Percentiles rank a stretch among this genome's conserved stretches.
Evolutionary conservation across 129 eudicot genomes (phyloP).

Genomic region (Chrysanthemum seticuspe): DNA sequence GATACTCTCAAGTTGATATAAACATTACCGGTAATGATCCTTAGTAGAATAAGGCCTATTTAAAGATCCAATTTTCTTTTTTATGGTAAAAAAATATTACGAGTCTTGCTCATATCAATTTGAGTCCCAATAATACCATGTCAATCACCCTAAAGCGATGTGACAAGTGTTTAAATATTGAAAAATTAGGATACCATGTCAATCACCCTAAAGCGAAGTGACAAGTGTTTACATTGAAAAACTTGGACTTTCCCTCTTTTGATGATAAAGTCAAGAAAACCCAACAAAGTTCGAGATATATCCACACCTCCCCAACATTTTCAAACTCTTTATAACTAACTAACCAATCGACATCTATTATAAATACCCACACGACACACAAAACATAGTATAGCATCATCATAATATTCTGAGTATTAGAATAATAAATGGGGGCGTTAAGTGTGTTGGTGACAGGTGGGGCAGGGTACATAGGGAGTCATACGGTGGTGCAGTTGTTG

Average conservation of each 20-base stretch:
- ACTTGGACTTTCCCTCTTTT: conserved; percentile 19
- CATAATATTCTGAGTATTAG: neutral
- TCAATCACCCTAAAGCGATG: too few relatives aligned
- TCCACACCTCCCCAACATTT: conserved; percentile 17
- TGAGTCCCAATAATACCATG: too few relatives aligned
- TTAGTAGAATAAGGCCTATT: too few relatives aligned
- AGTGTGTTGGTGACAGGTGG: conserved; percentile 83
- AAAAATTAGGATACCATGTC: too few relatives aligned
- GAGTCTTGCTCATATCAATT: too few relatives aligned
- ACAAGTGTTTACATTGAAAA: neutral
- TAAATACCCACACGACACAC: conserved; percentile 1
- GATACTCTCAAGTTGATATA: too few relatives aligned
- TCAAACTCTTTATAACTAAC: neutral
- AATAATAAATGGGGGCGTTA: conserved; percentile 26
- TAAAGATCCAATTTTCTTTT: too few relatives aligned
- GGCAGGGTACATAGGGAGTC: conserved; percentile 91
- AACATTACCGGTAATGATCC: too few relatives aligned
- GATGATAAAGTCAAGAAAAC: conserved; percentile 5
- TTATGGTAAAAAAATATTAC: too few relatives aligned
- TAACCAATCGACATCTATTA: conserved; percentile 8
- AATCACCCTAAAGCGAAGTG: too few relatives aligned
- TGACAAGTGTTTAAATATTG: too few relatives aligned
- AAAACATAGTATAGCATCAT: neutral
- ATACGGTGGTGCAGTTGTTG: conserved; percentile 73
- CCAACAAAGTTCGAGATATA: conserved; percentile 26